Percentiles rank a stretch among this genome's conserved stretches.
Conservation (phyloP, 2,329 filamentous ascomycete species). For the Alternaria dauci region DNA sequence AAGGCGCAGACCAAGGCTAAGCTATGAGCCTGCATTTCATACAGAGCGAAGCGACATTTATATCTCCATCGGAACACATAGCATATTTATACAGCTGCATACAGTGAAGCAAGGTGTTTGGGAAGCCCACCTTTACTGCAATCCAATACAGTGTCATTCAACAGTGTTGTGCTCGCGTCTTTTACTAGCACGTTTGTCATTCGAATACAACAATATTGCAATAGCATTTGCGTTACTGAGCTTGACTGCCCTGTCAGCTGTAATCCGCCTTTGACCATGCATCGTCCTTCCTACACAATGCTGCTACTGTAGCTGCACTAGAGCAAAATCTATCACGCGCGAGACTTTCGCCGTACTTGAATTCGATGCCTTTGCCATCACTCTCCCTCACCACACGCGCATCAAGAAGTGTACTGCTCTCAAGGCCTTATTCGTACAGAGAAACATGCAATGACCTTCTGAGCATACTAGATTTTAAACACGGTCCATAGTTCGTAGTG, state of each 20-base stretch:
- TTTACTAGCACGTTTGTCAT: no score
- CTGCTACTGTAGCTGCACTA: not conserved
- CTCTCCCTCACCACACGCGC: not conserved
- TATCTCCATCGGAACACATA: not conserved
- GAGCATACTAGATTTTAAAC: not conserved
- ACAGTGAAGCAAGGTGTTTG: no score
- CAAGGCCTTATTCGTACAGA: not conserved
- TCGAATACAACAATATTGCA: not conserved
- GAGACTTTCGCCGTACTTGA: not conserved
- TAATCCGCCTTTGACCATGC: not conserved
- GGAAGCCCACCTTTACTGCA: no score
- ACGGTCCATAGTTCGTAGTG: not conserved
- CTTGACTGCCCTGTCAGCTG: not conserved
- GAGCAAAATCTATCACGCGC: not conserved
- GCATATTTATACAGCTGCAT: not conserved
- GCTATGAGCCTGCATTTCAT: constrained; percentile 36
- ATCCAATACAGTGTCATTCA: no score
- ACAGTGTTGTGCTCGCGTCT: no score
- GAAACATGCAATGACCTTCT: no score
- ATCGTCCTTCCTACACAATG: not conserved
- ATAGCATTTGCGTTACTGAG: not conserved
- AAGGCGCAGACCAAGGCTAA: constrained; percentile 49
- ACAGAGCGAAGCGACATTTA: not conserved
- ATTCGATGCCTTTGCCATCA: not conserved
- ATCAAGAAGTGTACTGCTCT: not conserved